Conservation (phyloP, 2,329 filamentous ascomycete genomes). For the Sclerotinia trifoliorum region DNA sequence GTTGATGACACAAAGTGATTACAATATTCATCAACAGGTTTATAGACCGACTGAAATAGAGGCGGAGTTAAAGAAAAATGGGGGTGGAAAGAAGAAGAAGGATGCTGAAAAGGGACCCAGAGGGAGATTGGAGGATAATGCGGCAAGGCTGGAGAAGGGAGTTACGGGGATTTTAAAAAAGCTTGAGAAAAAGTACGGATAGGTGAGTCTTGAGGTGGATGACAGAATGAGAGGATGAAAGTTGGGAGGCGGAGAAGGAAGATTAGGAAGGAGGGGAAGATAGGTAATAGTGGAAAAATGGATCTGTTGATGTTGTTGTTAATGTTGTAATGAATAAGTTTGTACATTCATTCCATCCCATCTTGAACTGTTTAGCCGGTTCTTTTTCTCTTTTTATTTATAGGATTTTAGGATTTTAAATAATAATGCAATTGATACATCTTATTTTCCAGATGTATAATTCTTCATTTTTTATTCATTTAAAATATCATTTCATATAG, state of each 20-base stretch:
- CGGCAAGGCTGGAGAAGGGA: constrained; percentile 66
- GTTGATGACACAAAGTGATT: constrained; percentile 46
- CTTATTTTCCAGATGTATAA: not conserved
- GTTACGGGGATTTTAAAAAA: constrained; percentile 72
- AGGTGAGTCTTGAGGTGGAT: constrained; percentile 11
- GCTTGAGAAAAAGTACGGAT: constrained; percentile 64
- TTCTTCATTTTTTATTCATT: not conserved
- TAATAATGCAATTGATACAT: not conserved
- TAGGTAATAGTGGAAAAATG: too few species aligned
- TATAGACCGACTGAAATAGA: constrained; percentile 69
- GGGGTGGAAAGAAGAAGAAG: not conserved
- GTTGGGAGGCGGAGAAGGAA: not conserved
- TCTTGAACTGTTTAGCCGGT: not conserved
- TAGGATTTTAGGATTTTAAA: too few species aligned
- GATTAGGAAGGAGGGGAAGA: not conserved
- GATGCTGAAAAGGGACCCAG: constrained; percentile 43
- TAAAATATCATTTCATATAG: too few species aligned
- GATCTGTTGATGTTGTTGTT: not conserved
- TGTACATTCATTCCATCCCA: not conserved
- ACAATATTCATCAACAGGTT: constrained; percentile 64
- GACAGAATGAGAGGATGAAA: not conserved
- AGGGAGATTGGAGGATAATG: constrained; percentile 62
- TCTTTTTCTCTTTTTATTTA: not conserved
- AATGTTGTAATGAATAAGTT: not conserved
- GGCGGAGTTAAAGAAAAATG: constrained; percentile 44